phyloP scores from a whole-genome alignment of 306 rosid species.

The Sindora glabra region DNA sequence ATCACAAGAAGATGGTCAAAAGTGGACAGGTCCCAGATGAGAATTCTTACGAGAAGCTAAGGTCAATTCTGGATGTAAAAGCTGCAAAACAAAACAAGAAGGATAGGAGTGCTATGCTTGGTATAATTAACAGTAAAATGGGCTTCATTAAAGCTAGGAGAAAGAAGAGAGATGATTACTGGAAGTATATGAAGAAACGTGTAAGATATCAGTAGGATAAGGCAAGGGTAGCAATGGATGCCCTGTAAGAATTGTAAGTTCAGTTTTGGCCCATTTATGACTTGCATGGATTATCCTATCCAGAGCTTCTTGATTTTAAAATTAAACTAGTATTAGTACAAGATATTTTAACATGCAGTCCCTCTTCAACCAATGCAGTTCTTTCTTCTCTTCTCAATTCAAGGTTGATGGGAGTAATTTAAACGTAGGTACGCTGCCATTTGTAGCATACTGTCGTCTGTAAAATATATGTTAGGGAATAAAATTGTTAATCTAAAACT shows the following conservation, averaged over 20 bases:
- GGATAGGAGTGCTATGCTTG: conserved; percentile 58
- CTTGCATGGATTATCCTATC: background rate
- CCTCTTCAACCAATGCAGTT: no score
- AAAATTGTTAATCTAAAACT: no score
- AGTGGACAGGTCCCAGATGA: conserved; percentile 58
- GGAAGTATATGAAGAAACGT: conserved; percentile 62
- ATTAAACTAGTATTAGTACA: no score
- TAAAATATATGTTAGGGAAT: no score
- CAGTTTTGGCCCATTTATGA: conserved; percentile 2
- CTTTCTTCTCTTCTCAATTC: no score
- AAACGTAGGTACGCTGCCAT: no score
- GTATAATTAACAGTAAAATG: conserved; percentile 46
- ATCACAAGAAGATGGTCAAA: conserved; percentile 74
- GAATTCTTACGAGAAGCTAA: conserved; percentile 57
- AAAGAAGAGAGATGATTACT: conserved; percentile 80
- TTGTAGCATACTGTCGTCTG: no score
- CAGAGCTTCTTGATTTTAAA: no score
- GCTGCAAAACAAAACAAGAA: conserved; percentile 55
- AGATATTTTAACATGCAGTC: no score
- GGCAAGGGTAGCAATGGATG: background rate
- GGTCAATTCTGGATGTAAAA: conserved; percentile 56
- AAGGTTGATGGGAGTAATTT: no score
- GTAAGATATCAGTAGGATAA: conserved; percentile 14
- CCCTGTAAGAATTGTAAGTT: conserved; percentile 1
- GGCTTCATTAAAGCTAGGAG: conserved; percentile 45